phyloP scores from a whole-genome alignment of 441 rosid species.

The Iberis amara region DNA sequence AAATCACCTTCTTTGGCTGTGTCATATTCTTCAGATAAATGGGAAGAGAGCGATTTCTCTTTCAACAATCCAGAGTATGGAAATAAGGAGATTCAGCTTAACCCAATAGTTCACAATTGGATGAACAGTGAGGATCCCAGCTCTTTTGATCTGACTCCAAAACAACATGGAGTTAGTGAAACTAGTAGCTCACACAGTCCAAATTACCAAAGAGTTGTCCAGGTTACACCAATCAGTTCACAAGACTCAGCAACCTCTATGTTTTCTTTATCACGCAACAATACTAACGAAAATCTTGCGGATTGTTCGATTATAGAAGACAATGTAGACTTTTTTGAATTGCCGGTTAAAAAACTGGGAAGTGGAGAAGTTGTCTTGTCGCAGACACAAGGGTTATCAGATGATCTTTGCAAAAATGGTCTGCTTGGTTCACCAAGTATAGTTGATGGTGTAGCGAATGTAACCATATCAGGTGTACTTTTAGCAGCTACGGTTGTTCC shows the following conservation, averaged over 20 bases:
- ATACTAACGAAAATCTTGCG: conserved; percentile 20
- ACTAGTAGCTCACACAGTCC: conserved; percentile 16
- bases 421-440: conserved; percentile 29
- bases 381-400: conserved; percentile 30
- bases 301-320: conserved; percentile 24
- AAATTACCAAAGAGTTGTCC: conserved; percentile 20
- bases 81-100: conserved; percentile 12
- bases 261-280: conserved; percentile 23
- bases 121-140: conserved; percentile 15
- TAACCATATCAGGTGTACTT: conserved; percentile 36
- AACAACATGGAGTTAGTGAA: conserved; percentile 24
- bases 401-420: conserved; percentile 27
- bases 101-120: conserved; percentile 22
- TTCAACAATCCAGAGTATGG: conserved; percentile 2
- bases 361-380: conserved; percentile 7
- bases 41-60: conserved; percentile 28
- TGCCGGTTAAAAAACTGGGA: conserved; percentile 16
- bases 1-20: conserved; percentile 34
- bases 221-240: conserved; percentile 14
- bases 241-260: conserved; percentile 24
- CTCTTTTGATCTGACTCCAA: conserved; percentile 25
- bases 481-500: conserved; percentile 39
- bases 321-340: conserved; percentile 5
- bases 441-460: conserved; percentile 67
- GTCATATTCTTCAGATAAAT: conserved; percentile 29